These are phyloP conservation scores for Ochromonas danica DNA, from an alignment of 108 stramenopile species.

Conservation along the genomic window DNA sequence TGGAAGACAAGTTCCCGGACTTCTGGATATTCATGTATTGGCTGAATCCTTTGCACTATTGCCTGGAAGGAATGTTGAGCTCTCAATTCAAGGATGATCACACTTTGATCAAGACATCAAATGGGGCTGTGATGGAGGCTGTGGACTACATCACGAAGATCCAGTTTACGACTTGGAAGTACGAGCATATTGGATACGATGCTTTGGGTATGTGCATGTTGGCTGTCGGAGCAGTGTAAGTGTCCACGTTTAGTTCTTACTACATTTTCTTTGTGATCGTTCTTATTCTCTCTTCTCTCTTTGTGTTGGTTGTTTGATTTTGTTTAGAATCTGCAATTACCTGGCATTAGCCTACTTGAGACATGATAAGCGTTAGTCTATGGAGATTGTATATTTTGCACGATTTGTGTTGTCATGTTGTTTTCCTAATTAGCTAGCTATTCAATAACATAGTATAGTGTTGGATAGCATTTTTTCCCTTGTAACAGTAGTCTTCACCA, in stretches of 20 bases:
- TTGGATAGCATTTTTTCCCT: too few species aligned
- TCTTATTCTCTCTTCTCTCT: too few species aligned
- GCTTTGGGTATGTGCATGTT: background rate
- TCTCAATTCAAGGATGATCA: constrained; percentile 32
- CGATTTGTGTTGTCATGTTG: too few species aligned
- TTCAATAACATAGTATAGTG: too few species aligned
- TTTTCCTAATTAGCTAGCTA: too few species aligned
- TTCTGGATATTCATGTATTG: constrained; percentile 39
- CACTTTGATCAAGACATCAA: constrained; percentile 25
- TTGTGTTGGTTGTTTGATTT: too few species aligned
- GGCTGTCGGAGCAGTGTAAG: background rate
- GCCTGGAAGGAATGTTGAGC: constrained; percentile 31
- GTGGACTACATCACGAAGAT: background rate
- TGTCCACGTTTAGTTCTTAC: too few species aligned
- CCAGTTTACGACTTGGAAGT: constrained; percentile 2
- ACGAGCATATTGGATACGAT: background rate
- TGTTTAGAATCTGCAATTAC: background rate
- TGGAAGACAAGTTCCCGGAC: background rate
- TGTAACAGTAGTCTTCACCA: too few species aligned
- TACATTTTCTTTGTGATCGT: too few species aligned
- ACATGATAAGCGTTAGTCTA: too few species aligned
- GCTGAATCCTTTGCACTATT: constrained; percentile 40
- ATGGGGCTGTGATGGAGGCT: background rate
- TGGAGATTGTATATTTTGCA: too few species aligned
- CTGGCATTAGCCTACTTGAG: background rate